Conservation (phyloP, 306 rosid genomes). For the Sindora glabra region DNA sequence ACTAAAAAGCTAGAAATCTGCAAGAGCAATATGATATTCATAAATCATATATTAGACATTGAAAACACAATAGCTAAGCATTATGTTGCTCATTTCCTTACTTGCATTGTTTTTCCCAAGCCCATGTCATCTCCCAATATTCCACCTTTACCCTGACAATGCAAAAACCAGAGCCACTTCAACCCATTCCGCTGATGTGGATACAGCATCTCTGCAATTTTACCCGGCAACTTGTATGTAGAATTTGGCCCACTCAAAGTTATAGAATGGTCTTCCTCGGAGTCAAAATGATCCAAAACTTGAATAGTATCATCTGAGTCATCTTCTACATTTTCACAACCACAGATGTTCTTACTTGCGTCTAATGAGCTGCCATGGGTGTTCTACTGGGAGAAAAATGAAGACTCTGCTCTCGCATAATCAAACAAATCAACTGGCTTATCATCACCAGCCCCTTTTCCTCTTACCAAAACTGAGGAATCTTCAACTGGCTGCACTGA, state of each 20-base stretch:
- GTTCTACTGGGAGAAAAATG: slow-evolving; percentile 36
- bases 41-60: neutral
- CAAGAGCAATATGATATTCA: slow-evolving; percentile 16
- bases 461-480: neutral
- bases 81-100: slow-evolving; percentile 20
- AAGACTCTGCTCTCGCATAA: slow-evolving; percentile 49
- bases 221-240: slow-evolving; percentile 50
- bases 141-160: slow-evolving; percentile 83
- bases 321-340: slow-evolving; percentile 8
- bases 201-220: slow-evolving; percentile 60
- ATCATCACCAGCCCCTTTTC: slow-evolving; percentile 21
- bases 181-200: slow-evolving; percentile 87
- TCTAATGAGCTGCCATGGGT: slow-evolving; percentile 22
- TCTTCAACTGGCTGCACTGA: slow-evolving; percentile 8
- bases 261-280: slow-evolving; percentile 38
- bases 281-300: slow-evolving; percentile 31
- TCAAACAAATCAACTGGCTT: slow-evolving; percentile 23
- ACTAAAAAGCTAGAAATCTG: slow-evolving; percentile 87
- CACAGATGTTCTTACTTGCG: slow-evolving; percentile 2
- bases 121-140: slow-evolving; percentile 98
- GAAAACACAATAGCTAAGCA: neutral
- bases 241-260: slow-evolving; percentile 39
- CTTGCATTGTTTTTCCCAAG: slow-evolving; percentile 97
- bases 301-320: slow-evolving; percentile 28
- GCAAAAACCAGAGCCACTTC: slow-evolving; percentile 89